Percentiles rank a stretch among this genome's conserved stretches.
These are phyloP conservation scores for Colletotrichum tamarilloi DNA, from an alignment of 2,329 filamentous ascomycete species.

Conservation along the genomic window DNA sequence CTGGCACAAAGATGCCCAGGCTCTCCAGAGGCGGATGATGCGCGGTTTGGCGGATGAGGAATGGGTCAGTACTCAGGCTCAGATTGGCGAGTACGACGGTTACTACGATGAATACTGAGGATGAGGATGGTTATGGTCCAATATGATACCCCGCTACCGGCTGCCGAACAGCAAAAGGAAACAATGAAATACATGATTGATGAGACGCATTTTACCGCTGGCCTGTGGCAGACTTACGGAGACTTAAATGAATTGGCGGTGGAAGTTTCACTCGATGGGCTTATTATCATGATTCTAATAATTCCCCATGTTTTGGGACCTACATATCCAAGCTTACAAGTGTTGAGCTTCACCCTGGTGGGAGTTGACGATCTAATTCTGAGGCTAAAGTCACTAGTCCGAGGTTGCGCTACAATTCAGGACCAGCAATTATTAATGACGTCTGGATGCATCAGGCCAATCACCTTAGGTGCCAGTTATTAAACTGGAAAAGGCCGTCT, in stretches of 20 bases:
- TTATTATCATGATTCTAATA: too few species aligned
- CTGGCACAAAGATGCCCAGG: conserved; percentile 76
- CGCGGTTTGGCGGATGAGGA: conserved; percentile 69
- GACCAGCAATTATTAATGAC: background rate
- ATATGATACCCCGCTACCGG: background rate
- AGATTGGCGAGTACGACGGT: conserved; percentile 67
- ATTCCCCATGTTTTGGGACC: too few species aligned
- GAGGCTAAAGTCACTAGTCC: too few species aligned
- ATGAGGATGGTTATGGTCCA: background rate
- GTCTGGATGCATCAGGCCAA: background rate
- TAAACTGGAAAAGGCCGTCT: background rate
- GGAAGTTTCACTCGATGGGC: background rate
- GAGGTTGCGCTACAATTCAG: background rate
- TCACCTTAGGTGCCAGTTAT: background rate
- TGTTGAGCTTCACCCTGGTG: too few species aligned
- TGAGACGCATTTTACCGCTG: background rate
- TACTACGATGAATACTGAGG: conserved; percentile 58
- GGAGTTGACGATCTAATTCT: background rate
- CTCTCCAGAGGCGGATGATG: conserved; percentile 67
- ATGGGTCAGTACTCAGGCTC: conserved; percentile 72
- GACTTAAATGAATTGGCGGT: background rate
- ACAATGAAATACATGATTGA: background rate
- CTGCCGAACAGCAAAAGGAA: background rate
- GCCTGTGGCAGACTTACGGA: too few species aligned
- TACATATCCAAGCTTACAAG: too few species aligned